Evolutionary conservation across 1,284 basidiomycete genomes (phyloP).

Genomic region (Sanghuangporus sanghuang): DNA sequence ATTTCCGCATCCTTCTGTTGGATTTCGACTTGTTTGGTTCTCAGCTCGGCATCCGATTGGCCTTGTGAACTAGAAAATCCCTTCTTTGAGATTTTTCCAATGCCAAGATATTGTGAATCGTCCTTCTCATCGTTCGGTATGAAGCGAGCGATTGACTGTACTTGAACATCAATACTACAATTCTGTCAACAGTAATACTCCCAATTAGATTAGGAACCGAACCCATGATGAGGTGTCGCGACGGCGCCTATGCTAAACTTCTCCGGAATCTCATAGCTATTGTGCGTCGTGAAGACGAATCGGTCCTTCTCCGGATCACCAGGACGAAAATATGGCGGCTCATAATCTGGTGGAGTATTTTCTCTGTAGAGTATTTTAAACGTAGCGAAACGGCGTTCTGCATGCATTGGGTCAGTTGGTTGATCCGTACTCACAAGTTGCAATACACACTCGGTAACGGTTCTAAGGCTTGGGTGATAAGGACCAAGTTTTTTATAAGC

Average conservation of each 20-base stretch:
- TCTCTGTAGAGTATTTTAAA: conserved; percentile 80
- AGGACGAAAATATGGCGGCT: conserved; percentile 67
- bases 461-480: conserved; percentile 73
- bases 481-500: conserved; percentile 67
- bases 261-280: conserved; percentile 61
- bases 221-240: conserved; percentile 69
- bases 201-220: conserved; percentile 20
- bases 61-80: neutral
- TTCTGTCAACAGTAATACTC: neutral
- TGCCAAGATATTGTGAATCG: conserved; percentile 52
- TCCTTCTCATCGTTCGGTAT: conserved; percentile 64
- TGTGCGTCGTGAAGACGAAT: conserved; percentile 75
- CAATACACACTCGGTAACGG: conserved; percentile 56
- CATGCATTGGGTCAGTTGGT: neutral
- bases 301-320: conserved; percentile 63
- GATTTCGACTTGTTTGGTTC: conserved; percentile 48
- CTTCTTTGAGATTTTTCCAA: conserved; percentile 22
- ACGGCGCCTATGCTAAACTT: conserved; percentile 61
- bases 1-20: conserved; percentile 43
- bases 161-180: conserved; percentile 56
- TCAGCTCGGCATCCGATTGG: conserved; percentile 36
- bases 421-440: neutral
- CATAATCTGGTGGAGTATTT: conserved; percentile 68
- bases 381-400: conserved; percentile 75
- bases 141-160: conserved; percentile 66